Evolutionary conservation across 306 rosid species (phyloP), one percentile per base, ranked within the genome.

Genomic region (Medicago lupulina): DNA sequence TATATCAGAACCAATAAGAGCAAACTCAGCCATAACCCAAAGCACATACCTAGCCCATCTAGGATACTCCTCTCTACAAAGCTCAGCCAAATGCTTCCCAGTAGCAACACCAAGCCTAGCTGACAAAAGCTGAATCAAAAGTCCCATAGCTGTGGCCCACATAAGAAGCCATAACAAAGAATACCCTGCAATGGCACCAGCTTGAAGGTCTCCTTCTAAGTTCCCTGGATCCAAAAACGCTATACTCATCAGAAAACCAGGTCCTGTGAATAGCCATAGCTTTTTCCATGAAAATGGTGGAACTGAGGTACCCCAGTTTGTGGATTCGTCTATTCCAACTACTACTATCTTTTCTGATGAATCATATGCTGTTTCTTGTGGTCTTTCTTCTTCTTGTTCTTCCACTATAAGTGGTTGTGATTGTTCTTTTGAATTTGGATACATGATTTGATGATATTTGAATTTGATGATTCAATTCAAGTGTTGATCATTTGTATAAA

Each of bases 31-130:
- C 99, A 95, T 95, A 6, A 92, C 74, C 99, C 99, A 95, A 34
- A 95, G 88, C 74, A 90, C 86, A 70, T 75, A 8, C 34, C 88
- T 68, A 10, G 99, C 99, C 99, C 99, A 95, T 2, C 34, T 51
- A 2, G 99, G 97, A 73, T 95, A 95, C 89, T 95, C 99, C 49
- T 92, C 97, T 70, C 99, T 79, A 18, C 99, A 95, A 1, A 87
- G 93, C 84, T 95, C 99, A 0, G 99, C 95, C 69, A 95, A 80
- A 87, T 95, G 97, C 58, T 88, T 77, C 58, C 99, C 99, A 0
- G 99, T 95, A 28, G 99, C 97, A 39, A 95, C 99, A 2, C 99
- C 99, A 1, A 95, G 93, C 77, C 99, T 86, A 1, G 97, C 97
- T 9, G 99, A 78, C 38, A 95, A 39, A 19, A 95, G 90, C 91